Conservation (phyloP, 2,329 filamentous ascomycete genomes). For the Achaetomium macrosporum region DNA sequence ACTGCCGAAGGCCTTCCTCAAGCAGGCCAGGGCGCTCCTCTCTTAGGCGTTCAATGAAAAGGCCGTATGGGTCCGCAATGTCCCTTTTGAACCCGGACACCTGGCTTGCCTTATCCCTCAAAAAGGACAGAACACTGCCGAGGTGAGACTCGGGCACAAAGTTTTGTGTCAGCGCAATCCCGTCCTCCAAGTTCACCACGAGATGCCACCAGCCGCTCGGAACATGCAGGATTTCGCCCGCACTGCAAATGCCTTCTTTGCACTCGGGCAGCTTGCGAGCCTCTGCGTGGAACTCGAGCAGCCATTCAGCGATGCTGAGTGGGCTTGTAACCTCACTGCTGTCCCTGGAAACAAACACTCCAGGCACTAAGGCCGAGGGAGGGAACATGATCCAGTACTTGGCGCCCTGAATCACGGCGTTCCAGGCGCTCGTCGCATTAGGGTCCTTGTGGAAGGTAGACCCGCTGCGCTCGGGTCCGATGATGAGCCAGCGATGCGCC, state of each 20-base stretch:
- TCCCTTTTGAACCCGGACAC: conserved; percentile 77
- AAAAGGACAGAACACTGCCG: conserved; percentile 68
- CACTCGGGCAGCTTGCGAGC: conserved; percentile 72
- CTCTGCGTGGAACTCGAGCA: conserved; percentile 80
- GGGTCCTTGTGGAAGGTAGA: conserved; percentile 91
- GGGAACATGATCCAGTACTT: conserved; percentile 99
- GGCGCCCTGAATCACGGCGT: conserved; percentile 79
- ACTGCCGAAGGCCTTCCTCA: conserved; percentile 55
- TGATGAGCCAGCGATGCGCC: conserved; percentile 86
- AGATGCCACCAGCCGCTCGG: conserved; percentile 96
- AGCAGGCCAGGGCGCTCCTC: conserved; percentile 61
- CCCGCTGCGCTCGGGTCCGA: conserved; percentile 79
- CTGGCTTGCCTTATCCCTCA: conserved; percentile 76
- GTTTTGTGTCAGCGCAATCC: conserved; percentile 90
- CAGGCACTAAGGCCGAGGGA: conserved; percentile 69
- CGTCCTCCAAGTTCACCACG: conserved; percentile 79
- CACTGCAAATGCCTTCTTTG: conserved; percentile 74
- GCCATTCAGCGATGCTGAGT: conserved; percentile 93
- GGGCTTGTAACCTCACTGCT: conserved; percentile 91
- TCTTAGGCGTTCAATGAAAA: conserved; percentile 66
- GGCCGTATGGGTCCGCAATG: conserved; percentile 63
- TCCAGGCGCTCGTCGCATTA: conserved; percentile 78
- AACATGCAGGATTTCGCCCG: conserved; percentile 85
- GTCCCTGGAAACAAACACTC: conserved; percentile 83
- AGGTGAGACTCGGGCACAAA: conserved; percentile 78